phyloP scores from a whole-genome alignment of 2,329 filamentous ascomycete species.

The Penicillium sp. region DNA sequence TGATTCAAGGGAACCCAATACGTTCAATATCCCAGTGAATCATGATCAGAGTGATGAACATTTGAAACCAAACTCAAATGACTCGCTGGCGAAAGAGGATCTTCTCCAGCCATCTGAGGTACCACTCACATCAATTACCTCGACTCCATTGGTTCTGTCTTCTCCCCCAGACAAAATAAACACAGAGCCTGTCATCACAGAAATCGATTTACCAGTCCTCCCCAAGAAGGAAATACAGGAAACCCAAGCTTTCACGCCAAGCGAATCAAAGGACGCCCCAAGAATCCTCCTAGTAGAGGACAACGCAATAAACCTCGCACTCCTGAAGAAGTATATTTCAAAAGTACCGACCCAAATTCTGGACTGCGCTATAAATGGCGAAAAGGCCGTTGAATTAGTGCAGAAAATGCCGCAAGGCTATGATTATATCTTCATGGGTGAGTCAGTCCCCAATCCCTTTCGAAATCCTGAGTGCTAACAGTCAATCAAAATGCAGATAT shows the following conservation, averaged over 20 bases:
- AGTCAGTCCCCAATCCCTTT: background rate
- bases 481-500: constrained; percentile 34
- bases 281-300: constrained; percentile 36
- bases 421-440: background rate
- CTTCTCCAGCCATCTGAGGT: background rate
- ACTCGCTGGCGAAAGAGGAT: background rate
- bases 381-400: background rate
- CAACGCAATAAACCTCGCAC: constrained; percentile 39
- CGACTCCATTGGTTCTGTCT: background rate
- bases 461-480: background rate
- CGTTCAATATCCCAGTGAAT: background rate
- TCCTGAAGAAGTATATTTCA: constrained; percentile 37
- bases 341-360: background rate
- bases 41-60: background rate
- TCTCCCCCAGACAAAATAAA: background rate
- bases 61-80: background rate
- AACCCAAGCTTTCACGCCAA: background rate
- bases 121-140: background rate
- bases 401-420: background rate
- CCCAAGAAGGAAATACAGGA: background rate
- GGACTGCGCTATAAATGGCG: background rate
- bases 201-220: background rate
- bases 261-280: background rate
- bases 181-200: background rate
- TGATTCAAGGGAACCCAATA: background rate